Conservation (phyloP, 1,139 yeast genomes). For the Zygoascus hellenicus region DNA sequence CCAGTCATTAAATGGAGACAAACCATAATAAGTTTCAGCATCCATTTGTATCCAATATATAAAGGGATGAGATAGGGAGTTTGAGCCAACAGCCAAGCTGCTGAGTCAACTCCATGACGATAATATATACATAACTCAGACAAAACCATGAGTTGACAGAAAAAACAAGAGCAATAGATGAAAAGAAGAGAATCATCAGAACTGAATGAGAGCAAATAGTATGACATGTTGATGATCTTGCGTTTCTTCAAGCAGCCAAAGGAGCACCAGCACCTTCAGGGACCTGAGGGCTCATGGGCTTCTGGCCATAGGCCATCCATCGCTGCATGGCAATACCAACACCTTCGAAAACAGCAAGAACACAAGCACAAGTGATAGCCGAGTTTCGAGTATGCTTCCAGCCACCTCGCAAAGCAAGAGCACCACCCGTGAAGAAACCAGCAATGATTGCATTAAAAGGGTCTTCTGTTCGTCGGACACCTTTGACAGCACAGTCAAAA, state of each 20-base stretch:
- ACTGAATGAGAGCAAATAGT: no score
- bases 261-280: constrained; percentile 29
- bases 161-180: no score
- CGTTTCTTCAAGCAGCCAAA: constrained; percentile 27
- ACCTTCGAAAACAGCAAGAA: constrained; percentile 95
- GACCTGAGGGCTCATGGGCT: constrained; percentile 47
- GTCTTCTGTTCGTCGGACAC: constrained; percentile 94
- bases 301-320: constrained; percentile 76
- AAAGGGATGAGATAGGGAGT: no score
- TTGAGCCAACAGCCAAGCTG: no score
- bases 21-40: no score
- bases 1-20: no score
- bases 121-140: no score
- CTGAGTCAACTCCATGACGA: no score
- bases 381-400: constrained; percentile 96
- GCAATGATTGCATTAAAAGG: constrained; percentile 98
- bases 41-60: no score
- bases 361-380: constrained; percentile 96
- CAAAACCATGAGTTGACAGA: no score
- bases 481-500: constrained; percentile 93
- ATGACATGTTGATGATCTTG: no score
- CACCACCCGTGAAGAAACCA: constrained; percentile 98
- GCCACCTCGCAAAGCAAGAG: constrained; percentile 97
- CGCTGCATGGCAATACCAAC: constrained; percentile 96
- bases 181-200: no score